A percentile compares a stretch with the other conserved stretches of the same genome.
These are phyloP conservation scores for Phialemonium atrogriseum DNA, from an alignment of 2,329 filamentous ascomycete genomes.

Conservation along the genomic window DNA sequence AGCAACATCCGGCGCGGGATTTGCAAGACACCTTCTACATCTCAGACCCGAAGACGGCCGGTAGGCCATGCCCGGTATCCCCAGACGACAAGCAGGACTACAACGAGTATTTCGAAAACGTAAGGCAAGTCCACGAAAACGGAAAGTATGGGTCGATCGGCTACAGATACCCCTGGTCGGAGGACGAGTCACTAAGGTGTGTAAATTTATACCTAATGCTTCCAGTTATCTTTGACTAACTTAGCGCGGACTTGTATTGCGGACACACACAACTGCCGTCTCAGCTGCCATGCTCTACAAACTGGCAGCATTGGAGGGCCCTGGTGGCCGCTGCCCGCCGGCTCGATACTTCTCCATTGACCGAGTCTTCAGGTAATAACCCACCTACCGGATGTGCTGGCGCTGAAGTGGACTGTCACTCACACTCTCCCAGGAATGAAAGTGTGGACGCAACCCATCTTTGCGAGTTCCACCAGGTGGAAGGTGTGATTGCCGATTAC, in stretches of 20 bases:
- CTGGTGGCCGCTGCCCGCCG: slow-evolving; percentile 53
- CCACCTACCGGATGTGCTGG: no score
- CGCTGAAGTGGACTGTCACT: no score
- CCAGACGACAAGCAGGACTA: slow-evolving; percentile 58
- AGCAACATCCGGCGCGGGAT: slow-evolving; percentile 94
- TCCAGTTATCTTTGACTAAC: slow-evolving; percentile 1
- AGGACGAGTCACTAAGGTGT: slow-evolving; percentile 68
- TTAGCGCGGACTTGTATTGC: slow-evolving; percentile 70
- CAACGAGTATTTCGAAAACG: slow-evolving; percentile 79
- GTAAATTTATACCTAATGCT: neutral
- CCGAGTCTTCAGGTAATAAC: slow-evolving; percentile 89
- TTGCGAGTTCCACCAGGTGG: slow-evolving; percentile 97
- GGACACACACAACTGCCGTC: slow-evolving; percentile 92
- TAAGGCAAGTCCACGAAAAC: slow-evolving; percentile 77
- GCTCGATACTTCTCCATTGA: slow-evolving; percentile 99
- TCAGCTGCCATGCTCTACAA: slow-evolving; percentile 87
- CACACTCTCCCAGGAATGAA: slow-evolving; percentile 65
- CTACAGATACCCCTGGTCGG: slow-evolving; percentile 90
- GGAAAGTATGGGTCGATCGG: slow-evolving; percentile 94
- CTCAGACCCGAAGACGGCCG: slow-evolving; percentile 73
- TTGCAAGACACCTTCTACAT: slow-evolving; percentile 97
- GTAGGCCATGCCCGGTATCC: slow-evolving; percentile 51
- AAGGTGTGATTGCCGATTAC: slow-evolving; percentile 97
- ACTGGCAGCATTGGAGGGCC: slow-evolving; percentile 72
- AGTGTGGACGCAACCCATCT: slow-evolving; percentile 94